phyloP scores from a whole-genome alignment of 225 moss, liverwort and hornwort species.

The Bryoerythrophyllum caledonicum region DNA sequence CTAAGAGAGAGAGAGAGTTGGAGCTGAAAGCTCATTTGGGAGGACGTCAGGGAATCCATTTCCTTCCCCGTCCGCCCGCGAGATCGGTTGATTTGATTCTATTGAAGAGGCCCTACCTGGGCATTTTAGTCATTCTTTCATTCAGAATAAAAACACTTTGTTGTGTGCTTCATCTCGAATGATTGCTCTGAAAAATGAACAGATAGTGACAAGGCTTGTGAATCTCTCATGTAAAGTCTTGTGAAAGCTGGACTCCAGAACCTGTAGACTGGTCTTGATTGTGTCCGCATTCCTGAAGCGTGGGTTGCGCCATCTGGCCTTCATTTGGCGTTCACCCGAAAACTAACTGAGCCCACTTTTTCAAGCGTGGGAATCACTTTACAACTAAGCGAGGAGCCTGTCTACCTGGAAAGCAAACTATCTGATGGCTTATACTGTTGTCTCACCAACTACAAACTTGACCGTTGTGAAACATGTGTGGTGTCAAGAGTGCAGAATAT shows the following conservation, averaged over 20 bases:
- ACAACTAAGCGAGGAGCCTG: background rate
- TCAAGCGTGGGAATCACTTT: background rate
- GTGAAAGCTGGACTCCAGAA: background rate
- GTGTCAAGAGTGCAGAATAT: background rate
- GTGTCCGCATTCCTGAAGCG: background rate
- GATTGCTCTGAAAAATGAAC: background rate
- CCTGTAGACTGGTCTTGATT: too few relatives aligned
- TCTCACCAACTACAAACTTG: background rate
- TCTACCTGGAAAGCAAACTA: conserved; percentile 12
- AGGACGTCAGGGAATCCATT: conserved; percentile 4
- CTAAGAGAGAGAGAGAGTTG: conserved; percentile 14
- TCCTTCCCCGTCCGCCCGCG: background rate
- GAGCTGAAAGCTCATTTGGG: conserved; percentile 29
- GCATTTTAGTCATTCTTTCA: conserved; percentile 38
- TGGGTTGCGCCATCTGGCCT: background rate
- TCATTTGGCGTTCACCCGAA: background rate
- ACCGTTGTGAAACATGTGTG: background rate
- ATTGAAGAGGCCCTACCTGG: conserved; percentile 38
- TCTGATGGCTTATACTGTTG: background rate
- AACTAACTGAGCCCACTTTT: background rate
- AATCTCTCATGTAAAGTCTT: background rate
- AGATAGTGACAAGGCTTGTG: background rate
- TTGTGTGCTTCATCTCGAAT: background rate
- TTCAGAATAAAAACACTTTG: background rate
- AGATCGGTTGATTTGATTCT: conserved; percentile 36